A percentile compares a stretch with the other conserved stretches of the same genome.
phyloP scores from a whole-genome alignment of 1,139 yeast genomes.

The Yamadazyma sp. region DNA sequence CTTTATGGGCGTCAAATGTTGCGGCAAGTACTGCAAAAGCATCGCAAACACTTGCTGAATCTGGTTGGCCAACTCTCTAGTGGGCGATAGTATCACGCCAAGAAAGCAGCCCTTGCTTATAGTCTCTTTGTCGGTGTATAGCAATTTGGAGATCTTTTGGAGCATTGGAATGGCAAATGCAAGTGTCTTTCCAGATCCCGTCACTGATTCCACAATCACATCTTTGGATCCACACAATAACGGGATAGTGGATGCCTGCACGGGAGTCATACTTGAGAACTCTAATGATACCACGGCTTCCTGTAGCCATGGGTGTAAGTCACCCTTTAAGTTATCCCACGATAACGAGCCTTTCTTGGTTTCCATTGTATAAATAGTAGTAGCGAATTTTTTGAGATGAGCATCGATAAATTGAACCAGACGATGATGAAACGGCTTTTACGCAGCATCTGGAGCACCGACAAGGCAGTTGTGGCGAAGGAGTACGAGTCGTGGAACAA shows the following conservation, averaged over 20 bases:
- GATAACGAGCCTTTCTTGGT: conserved; percentile 35
- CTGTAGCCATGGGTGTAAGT: conserved; percentile 44
- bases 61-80: conserved; percentile 89
- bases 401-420: conserved; percentile 5
- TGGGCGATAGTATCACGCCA: conserved; percentile 79
- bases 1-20: conserved; percentile 38
- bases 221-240: conserved; percentile 85
- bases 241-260: conserved; percentile 94
- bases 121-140: conserved; percentile 28
- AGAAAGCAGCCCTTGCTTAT: conserved; percentile 64
- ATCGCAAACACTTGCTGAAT: conserved; percentile 65
- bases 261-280: conserved; percentile 88
- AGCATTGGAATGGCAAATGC: conserved; percentile 83
- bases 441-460: conserved; percentile 9
- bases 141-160: conserved; percentile 51
- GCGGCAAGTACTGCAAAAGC: conserved; percentile 62
- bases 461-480: conserved; percentile 2
- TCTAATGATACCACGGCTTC: conserved; percentile 77
- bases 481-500: conserved; percentile 51
- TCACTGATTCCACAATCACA: conserved; percentile 94
- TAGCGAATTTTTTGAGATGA: conserved; percentile 10
- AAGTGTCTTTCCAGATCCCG: conserved; percentile 95
- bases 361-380: conserved; percentile 23
- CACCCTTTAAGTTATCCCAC: conserved; percentile 37
- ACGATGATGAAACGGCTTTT: conserved; percentile 26